A percentile compares a stretch with the other conserved stretches of the same genome.
Conservation (phyloP, 2,329 filamentous ascomycete species). For the Nannizzia gypsea region DNA sequence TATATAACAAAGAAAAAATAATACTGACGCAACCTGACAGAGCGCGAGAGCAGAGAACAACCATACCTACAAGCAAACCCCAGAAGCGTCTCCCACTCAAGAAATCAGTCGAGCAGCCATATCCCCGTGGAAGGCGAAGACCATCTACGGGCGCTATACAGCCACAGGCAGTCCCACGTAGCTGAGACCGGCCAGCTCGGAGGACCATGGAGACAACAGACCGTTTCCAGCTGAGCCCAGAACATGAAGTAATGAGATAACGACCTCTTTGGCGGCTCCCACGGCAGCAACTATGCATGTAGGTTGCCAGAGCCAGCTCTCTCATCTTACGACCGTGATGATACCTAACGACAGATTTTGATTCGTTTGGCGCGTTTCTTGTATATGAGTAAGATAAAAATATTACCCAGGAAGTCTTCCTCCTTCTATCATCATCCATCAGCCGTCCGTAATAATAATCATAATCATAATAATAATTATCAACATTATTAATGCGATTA, state of each 20-base stretch:
- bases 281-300: constrained; percentile 12
- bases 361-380: background rate
- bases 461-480: background rate
- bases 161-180: constrained; percentile 8
- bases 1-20: background rate
- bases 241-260: background rate
- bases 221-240: background rate
- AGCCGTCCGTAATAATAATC: background rate
- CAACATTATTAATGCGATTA: background rate
- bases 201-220: background rate
- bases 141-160: constrained; percentile 8
- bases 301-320: constrained; percentile 10
- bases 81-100: background rate
- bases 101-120: background rate
- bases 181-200: constrained; percentile 13
- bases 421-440: background rate
- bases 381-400: background rate
- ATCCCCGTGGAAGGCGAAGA: background rate
- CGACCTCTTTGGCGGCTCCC: background rate
- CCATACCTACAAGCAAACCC: background rate
- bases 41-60: background rate
- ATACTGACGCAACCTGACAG: background rate
- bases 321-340: background rate
- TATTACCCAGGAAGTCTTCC: background rate
- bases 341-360: constrained; percentile 1